Conservation (phyloP, 2,329 filamentous ascomycete genomes). For the Didymella keratinophila region DNA sequence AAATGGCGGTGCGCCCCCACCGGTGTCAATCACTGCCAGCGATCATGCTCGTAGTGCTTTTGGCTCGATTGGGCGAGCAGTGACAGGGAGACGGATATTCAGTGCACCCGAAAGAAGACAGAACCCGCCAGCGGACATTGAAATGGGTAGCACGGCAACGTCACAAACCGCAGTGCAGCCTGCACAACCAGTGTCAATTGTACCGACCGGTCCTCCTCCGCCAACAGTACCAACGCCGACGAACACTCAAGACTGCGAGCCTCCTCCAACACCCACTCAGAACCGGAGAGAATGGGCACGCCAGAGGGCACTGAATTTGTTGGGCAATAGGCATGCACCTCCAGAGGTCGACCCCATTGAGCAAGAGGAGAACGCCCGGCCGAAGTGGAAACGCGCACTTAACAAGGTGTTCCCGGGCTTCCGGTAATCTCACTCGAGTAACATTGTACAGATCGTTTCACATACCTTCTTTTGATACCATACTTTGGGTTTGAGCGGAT, state of each 20-base stretch:
- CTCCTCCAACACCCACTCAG: slow-evolving; percentile 17
- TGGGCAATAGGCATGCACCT: slow-evolving; percentile 45
- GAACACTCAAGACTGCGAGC: slow-evolving; percentile 9
- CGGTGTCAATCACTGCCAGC: slow-evolving; percentile 2
- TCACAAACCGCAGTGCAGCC: neutral
- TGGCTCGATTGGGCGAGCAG: slow-evolving; percentile 36
- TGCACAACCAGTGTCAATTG: neutral
- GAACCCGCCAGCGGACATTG: slow-evolving; percentile 37
- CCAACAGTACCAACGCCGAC: neutral
- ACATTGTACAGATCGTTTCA: neutral
- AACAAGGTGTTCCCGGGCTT: slow-evolving; percentile 48
- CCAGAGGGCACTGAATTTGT: slow-evolving; percentile 54
- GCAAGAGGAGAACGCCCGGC: slow-evolving; percentile 32
- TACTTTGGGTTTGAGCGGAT: neutral
- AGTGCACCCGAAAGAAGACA: slow-evolving; percentile 38
- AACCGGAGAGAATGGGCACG: slow-evolving; percentile 56
- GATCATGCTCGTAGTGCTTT: slow-evolving; percentile 20
- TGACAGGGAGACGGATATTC: slow-evolving; percentile 42
- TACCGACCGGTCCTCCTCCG: neutral
- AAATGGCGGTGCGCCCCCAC: neutral
- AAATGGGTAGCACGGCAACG: slow-evolving; percentile 32
- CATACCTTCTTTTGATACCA: slow-evolving; percentile 7
- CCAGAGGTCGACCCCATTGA: slow-evolving; percentile 9
- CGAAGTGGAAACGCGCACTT: slow-evolving; percentile 39
- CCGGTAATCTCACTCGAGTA: slow-evolving; percentile 17